These are phyloP conservation scores for Nakazawaea wickerhamii DNA, from an alignment of 805 yeast genomes.

Conservation along the genomic window DNA sequence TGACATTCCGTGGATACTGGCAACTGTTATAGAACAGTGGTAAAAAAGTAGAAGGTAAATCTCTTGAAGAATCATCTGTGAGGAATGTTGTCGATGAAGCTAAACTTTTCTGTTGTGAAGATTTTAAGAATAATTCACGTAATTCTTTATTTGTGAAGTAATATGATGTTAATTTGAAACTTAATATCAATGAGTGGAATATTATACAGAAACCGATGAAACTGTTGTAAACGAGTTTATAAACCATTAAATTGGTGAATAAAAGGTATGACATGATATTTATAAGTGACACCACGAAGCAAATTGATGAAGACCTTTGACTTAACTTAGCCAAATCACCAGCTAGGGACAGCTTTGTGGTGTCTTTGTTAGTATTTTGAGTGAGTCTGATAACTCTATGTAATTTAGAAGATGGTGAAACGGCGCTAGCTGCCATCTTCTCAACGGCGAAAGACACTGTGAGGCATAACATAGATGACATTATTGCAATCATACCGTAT, in stretches of 20 bases:
- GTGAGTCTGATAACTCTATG: conserved; percentile 1
- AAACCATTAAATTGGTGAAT: conserved; percentile 26
- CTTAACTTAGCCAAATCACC: neutral
- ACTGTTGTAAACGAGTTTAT: conserved; percentile 32
- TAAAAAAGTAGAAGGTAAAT: conserved; percentile 13
- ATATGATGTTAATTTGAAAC: conserved; percentile 36
- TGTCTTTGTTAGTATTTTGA: neutral
- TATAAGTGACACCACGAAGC: conserved; percentile 25
- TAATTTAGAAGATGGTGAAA: conserved; percentile 6
- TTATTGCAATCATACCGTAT: neutral
- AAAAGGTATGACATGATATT: conserved; percentile 24
- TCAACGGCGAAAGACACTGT: neutral
- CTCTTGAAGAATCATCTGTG: neutral
- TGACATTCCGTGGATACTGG: conserved; percentile 35
- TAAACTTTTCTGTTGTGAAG: conserved; percentile 3
- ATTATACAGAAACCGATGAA: conserved; percentile 37
- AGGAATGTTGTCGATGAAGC: conserved; percentile 1
- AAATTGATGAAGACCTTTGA: neutral
- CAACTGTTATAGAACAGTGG: conserved; percentile 28
- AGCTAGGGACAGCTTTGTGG: conserved; percentile 1
- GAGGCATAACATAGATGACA: neutral
- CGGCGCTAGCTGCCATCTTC: neutral
- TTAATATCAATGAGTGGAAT: conserved; percentile 33
- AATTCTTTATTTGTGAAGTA: conserved; percentile 40
- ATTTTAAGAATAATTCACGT: conserved; percentile 26